A percentile compares a stretch with the other conserved stretches of the same genome.
Evolutionary conservation across 257 asterid genomes (phyloP).

Genomic region (Agastache rugosa): DNA sequence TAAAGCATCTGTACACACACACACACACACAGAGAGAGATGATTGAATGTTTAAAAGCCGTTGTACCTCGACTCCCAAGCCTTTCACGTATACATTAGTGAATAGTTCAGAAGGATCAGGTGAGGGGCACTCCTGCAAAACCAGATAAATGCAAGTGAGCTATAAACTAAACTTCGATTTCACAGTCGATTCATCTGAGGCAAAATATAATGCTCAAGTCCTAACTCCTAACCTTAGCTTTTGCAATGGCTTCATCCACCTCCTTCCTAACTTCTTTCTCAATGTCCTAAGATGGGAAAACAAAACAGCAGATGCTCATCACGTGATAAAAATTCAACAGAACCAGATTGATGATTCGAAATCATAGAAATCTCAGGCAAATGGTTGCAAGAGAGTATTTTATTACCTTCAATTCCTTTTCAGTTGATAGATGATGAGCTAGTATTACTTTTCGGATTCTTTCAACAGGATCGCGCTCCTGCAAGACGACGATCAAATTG

Average conservation of each 20-base stretch:
- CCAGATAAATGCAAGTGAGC: slow-evolving; percentile 26
- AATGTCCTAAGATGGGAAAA: slow-evolving; percentile 57
- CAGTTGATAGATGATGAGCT: slow-evolving; percentile 76
- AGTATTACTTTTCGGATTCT: slow-evolving; percentile 84
- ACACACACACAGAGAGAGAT: too few species aligned
- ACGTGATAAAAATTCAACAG: neutral
- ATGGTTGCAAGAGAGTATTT: neutral
- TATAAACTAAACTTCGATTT: neutral
- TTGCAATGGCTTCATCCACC: slow-evolving; percentile 92
- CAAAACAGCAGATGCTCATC: neutral
- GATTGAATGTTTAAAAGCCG: neutral
- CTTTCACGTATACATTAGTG: slow-evolving; percentile 79
- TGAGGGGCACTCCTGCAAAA: slow-evolving; percentile 81
- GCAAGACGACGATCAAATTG: slow-evolving; percentile 23
- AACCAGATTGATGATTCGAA: neutral
- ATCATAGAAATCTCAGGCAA: neutral
- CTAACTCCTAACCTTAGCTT: slow-evolving; percentile 87
- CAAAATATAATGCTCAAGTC: slow-evolving; percentile 16
- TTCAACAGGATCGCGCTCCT: slow-evolving; percentile 98
- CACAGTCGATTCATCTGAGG: neutral
- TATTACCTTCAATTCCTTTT: slow-evolving; percentile 89
- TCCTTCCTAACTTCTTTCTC: slow-evolving; percentile 84
- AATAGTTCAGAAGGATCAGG: slow-evolving; percentile 95
- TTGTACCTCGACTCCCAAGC: slow-evolving; percentile 82
- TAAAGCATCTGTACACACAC: slow-evolving; percentile 45